These are phyloP conservation scores for Ceratobasidium sp. DNA, from an alignment of 1,284 basidiomycete genomes.

Conservation along the genomic window DNA sequence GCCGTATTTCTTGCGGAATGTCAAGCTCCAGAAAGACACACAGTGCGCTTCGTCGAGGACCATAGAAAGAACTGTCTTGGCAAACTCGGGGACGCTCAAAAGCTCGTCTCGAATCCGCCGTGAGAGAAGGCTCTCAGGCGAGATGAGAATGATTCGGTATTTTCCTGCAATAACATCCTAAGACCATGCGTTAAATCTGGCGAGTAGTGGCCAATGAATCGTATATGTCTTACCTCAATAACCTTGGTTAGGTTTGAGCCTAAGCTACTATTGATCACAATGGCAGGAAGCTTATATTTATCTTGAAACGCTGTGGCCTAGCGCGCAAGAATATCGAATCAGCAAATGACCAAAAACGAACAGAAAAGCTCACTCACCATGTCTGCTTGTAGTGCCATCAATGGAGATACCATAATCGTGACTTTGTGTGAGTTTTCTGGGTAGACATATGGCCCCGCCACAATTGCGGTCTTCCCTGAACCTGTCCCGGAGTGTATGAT, in stretches of 20 bases:
- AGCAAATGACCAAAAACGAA: neutral
- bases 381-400: constrained; percentile 57
- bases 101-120: constrained; percentile 53
- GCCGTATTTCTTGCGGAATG: constrained; percentile 58
- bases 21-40: constrained; percentile 57
- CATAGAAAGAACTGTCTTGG: constrained; percentile 51
- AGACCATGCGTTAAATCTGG: no score
- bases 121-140: constrained; percentile 57
- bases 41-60: constrained; percentile 58
- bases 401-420: constrained; percentile 55
- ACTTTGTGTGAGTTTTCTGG: constrained; percentile 49
- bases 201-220: no score
- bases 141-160: constrained; percentile 56
- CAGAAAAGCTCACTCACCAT: constrained; percentile 46
- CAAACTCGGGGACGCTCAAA: constrained; percentile 52
- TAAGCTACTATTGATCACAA: constrained; percentile 55
- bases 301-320: constrained; percentile 48
- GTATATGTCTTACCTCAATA: constrained; percentile 51
- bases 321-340: neutral
- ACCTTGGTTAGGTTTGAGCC: constrained; percentile 49
- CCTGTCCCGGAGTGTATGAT: constrained; percentile 56
- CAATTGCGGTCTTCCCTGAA: constrained; percentile 54
- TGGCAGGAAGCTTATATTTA: constrained; percentile 52
- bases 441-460: constrained; percentile 53
- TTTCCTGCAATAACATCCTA: constrained; percentile 53